These are phyloP conservation scores for Oryza glaberrima DNA, from an alignment of 176 grass and related monocot genomes.

Conservation along the genomic window DNA sequence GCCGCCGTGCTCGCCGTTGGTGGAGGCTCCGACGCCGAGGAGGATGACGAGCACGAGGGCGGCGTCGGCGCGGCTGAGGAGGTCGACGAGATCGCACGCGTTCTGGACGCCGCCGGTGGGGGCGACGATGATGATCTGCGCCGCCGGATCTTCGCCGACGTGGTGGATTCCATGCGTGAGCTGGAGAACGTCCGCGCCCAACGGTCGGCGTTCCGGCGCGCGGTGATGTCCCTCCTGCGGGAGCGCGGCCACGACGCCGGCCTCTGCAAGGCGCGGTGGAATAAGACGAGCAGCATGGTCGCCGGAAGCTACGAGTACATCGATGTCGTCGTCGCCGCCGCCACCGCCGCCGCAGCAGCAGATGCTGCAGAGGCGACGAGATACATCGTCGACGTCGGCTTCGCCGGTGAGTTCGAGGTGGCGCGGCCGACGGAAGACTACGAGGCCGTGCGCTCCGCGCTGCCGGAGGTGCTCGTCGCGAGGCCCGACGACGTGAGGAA, in stretches of 20 bases:
- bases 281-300: neutral
- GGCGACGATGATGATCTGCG: neutral
- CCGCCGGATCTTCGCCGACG: conserved; percentile 28
- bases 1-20: neutral
- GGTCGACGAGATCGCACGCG: neutral
- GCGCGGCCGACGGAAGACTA: conserved; percentile 40
- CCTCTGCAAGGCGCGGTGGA: conserved; percentile 55
- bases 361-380: neutral
- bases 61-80: neutral
- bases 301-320: conserved; percentile 58
- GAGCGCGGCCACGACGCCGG: conserved; percentile 50
- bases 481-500: conserved; percentile 32
- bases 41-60: neutral
- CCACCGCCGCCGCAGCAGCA: neutral
- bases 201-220: conserved; percentile 30
- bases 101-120: neutral
- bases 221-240: conserved; percentile 36
- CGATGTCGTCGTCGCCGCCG: conserved; percentile 32
- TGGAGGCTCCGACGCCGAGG: neutral
- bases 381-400: conserved; percentile 55
- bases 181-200: neutral
- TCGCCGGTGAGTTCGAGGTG: conserved; percentile 47
- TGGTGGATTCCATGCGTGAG: neutral
- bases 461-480: conserved; percentile 49
- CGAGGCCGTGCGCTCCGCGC: conserved; percentile 16